These are phyloP conservation scores for Leccinum truebloodii DNA, from an alignment of 768 basidiomycete genomes.

Conservation along the genomic window DNA sequence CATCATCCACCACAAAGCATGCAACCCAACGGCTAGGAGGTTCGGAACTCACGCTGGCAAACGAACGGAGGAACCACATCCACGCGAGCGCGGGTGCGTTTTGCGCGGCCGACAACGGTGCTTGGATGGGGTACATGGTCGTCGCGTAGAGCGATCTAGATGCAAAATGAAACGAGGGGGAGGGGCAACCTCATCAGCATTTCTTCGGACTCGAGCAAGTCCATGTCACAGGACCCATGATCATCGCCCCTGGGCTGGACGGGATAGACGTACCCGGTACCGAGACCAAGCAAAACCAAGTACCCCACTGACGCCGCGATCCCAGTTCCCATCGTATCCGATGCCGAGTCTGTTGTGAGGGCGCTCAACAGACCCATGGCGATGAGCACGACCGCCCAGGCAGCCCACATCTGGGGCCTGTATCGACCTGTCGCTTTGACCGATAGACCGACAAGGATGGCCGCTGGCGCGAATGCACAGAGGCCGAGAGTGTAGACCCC, in stretches of 20 bases:
- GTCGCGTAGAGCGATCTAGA: constrained; percentile 15
- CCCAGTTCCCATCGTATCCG: constrained; percentile 16
- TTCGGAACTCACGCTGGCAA: constrained; percentile 23
- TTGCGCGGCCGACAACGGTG: constrained; percentile 33
- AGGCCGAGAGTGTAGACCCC: constrained; percentile 40
- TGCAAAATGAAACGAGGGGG: too few relatives aligned
- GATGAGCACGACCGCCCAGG: constrained; percentile 37
- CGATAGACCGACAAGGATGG: constrained; percentile 39
- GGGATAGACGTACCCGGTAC: constrained; percentile 1
- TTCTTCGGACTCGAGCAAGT: not conserved
- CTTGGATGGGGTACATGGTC: constrained; percentile 34
- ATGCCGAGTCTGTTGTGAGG: constrained; percentile 23
- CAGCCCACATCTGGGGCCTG: constrained; percentile 36
- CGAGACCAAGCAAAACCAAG: constrained; percentile 16
- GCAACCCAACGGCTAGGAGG: not conserved
- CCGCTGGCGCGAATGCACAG: constrained; percentile 39
- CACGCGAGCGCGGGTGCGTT: constrained; percentile 42
- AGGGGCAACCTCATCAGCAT: too few relatives aligned
- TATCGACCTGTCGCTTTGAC: constrained; percentile 40
- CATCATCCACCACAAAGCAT: not conserved
- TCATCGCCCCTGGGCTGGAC: too few relatives aligned
- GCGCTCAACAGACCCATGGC: constrained; percentile 37
- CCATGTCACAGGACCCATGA: not conserved
- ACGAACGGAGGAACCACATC: constrained; percentile 35
- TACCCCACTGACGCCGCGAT: constrained; percentile 6